These are phyloP conservation scores for Penicillium turbatum DNA, from an alignment of 495 filamentous ascomycete genomes.

Conservation along the genomic window DNA sequence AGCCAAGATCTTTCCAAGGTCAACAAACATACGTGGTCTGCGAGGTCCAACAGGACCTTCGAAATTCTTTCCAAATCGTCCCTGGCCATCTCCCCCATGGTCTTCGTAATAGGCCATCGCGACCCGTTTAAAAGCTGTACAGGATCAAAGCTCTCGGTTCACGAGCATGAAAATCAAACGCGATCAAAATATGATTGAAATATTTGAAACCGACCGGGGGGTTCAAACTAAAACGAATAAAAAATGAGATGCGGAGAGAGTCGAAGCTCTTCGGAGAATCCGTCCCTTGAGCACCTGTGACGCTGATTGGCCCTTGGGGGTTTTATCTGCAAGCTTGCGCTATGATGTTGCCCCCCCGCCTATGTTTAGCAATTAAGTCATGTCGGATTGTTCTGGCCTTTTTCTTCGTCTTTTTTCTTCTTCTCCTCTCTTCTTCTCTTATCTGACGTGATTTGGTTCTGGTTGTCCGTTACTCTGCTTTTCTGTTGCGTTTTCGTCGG, in stretches of 20 bases:
- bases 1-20: background rate
- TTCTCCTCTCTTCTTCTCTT: background rate
- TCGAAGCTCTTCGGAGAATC: constrained; percentile 16
- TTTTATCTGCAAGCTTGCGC: constrained; percentile 8
- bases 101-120: constrained; percentile 46
- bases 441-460: background rate
- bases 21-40: constrained; percentile 37
- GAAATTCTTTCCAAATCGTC: constrained; percentile 34
- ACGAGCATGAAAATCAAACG: background rate
- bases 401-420: background rate
- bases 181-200: background rate
- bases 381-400: background rate
- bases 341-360: constrained; percentile 17
- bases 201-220: background rate
- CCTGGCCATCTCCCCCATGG: constrained; percentile 34
- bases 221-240: background rate
- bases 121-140: constrained; percentile 3
- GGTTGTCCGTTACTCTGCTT: background rate
- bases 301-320: constrained; percentile 21
- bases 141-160: background rate
- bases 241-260: constrained; percentile 5
- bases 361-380: background rate
- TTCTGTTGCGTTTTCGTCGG: background rate
- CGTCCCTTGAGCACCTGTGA: constrained; percentile 10
- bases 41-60: constrained; percentile 40